Base-by-base conservation (phyloP, 306 rosid genomes). In the Neltuma alba region DNA sequence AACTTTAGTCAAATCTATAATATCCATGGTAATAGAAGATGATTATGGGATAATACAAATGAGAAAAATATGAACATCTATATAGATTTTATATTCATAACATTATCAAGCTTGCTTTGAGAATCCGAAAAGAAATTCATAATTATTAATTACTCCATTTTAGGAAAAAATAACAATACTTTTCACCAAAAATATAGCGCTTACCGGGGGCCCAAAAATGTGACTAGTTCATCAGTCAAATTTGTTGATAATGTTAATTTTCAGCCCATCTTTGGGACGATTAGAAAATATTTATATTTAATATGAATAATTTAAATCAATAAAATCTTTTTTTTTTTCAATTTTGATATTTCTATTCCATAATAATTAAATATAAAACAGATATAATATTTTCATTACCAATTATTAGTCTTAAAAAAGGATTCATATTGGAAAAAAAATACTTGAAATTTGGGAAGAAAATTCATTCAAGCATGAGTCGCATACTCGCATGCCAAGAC, bases 381-480 rank as follows among this genome's bases (percentile, higher is more conserved):
- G 21, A 21, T 0, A 54, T 54, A 2, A 9, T 54, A 2, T 21
- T 54, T 54, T 1, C 1, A 8, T 9, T 21, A 52, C 27, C 8
- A 20, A 52, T n/a, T n/a, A n/a, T n/a, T n/a, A n/a, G n/a, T 0
- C 3, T 52, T 52, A 9, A 55, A 55, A 21, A 55, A 55, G 1
- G 18, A 10, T 23, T 10, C 12, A 27, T 9, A 57, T 57, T 57
- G 7, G 21, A 57, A 21, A 57, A 23, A 57, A 25, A 9, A 41
- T 9, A 25, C 10, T 9, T 47, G 54, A 47, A 5, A 47, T 25
- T 25, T 57, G 16, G n/a, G n/a, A 78, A 70, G 30, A 75, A 42
- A 60, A 41, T 69, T 76, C 81, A 74, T 47, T 45, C 71, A 80
- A 20, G 41, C 66, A 11, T 21, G 81, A 36, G 47, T 70, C 25